These are phyloP conservation scores for Triticum dicoccoides DNA, from an alignment of 176 grass and related monocot species.

Conservation along the genomic window DNA sequence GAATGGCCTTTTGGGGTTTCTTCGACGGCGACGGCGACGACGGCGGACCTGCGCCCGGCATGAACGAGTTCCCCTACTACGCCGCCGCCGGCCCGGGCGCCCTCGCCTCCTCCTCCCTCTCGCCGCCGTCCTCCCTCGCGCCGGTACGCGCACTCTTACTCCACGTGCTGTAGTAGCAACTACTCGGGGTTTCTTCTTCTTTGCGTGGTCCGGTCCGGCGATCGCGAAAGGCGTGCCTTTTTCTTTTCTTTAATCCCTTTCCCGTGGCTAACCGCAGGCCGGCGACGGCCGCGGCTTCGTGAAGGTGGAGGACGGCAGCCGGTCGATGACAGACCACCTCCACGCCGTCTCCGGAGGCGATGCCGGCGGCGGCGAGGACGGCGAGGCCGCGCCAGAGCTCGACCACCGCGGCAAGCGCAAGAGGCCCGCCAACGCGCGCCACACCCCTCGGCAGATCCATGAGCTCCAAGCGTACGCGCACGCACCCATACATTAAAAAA, in stretches of 20 bases:
- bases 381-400: slow-evolving; percentile 36
- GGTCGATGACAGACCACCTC: slow-evolving; percentile 46
- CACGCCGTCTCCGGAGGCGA: slow-evolving; percentile 20
- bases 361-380: background rate
- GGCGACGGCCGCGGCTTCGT: background rate
- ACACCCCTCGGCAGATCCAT: slow-evolving; percentile 85
- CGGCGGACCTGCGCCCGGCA: background rate
- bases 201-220: background rate
- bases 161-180: too few relatives aligned
- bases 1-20: slow-evolving; percentile 45
- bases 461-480: slow-evolving; percentile 70
- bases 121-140: slow-evolving; percentile 42
- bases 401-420: slow-evolving; percentile 56
- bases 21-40: slow-evolving; percentile 5
- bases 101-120: slow-evolving; percentile 48
- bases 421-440: slow-evolving; percentile 65
- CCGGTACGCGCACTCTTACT: slow-evolving; percentile 27
- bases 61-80: slow-evolving; percentile 17
- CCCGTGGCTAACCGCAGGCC: slow-evolving; percentile 20
- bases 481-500: background rate
- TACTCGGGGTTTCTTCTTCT: background rate
- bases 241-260: background rate
- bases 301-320: slow-evolving; percentile 49
- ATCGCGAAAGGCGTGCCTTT: background rate
- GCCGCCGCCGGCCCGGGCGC: background rate